Base-by-base conservation (phyloP, 2,329 filamentous ascomycete species). In the Herpotrichia juniperi region DNA sequence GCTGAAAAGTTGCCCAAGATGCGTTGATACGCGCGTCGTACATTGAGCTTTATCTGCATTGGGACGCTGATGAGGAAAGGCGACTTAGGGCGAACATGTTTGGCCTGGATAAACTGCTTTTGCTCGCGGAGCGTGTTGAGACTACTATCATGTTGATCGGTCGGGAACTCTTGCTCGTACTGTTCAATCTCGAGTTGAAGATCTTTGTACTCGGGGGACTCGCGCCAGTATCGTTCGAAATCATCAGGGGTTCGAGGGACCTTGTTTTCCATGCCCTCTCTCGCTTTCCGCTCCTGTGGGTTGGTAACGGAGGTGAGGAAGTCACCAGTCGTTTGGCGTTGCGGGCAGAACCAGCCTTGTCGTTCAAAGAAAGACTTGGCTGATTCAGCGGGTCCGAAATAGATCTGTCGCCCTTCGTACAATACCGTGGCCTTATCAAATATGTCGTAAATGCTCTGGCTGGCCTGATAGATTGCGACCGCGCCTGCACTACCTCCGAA, bases 281-380 rank as follows among this genome's bases (percentile, higher is more conserved):
- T 82, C 64, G 90, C 85, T 11, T 80, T 78, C 31, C 90, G 82
- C 63, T 90, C 76, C 26, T 68, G 62, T 3, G 75, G 37, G 30
- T 66, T 72, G 3, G 84, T 89, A 55, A 91, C 83, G 1, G 86
- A 88, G 0, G 88, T 91, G 21, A 91, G 71, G 68, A 91, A 92
- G 63, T 92, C 89, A 1, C 83, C 83, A 0, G 85, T 86, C 0
- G 86, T 90, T 81, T 85, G 83, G 8, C 87, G 50, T n/a, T 83
- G 78, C 0, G 87, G 87, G 59, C 87, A 89, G 12, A 83, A 77
- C 57, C 90, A 92, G 0, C 89, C 89, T 7, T 91, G 74, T 8
- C 81, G 73, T 32, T 84, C 74, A 56, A 92, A 91, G 66, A 89
- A 91, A 19, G 78, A 70, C 62, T 83, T 87, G 1, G 88, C 89